A percentile compares a stretch with the other conserved stretches of the same genome.
These are phyloP conservation scores for Magnaporthiopsis poae DNA, from an alignment of 2,329 filamentous ascomycete genomes.

Conservation along the genomic window DNA sequence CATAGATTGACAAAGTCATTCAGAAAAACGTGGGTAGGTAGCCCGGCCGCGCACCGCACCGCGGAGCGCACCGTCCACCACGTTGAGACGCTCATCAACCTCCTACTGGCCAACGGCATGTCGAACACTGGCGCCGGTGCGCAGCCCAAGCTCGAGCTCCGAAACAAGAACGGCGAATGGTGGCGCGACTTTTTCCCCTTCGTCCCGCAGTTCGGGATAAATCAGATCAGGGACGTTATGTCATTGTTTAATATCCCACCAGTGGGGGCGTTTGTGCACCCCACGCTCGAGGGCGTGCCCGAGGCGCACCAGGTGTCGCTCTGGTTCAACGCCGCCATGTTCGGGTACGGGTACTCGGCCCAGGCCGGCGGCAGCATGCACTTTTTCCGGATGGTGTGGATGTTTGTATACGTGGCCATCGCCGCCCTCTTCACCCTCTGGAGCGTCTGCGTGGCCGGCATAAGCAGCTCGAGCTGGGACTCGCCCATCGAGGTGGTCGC, in stretches of 20 bases:
- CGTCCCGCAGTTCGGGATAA: too few species aligned
- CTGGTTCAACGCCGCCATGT: slow-evolving; percentile 1
- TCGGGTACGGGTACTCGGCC: slow-evolving; percentile 1
- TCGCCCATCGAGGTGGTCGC: neutral
- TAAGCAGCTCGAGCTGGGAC: slow-evolving; percentile 1
- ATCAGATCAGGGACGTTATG: neutral
- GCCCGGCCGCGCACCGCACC: neutral
- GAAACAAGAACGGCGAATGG: neutral
- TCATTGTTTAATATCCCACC: too few species aligned
- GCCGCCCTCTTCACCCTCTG: neutral
- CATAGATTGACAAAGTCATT: too few species aligned
- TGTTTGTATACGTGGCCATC: neutral
- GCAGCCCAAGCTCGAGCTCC: neutral
- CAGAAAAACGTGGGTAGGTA: too few species aligned
- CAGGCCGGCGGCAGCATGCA: neutral
- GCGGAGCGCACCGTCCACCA: neutral
- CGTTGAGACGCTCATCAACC: neutral
- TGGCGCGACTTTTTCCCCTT: neutral
- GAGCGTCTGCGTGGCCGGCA: neutral
- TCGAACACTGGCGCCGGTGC: neutral
- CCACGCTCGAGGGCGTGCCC: neutral
- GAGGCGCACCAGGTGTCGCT: neutral
- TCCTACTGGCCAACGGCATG: neutral
- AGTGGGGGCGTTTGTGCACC: too few species aligned
- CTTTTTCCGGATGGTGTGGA: neutral